Evolutionary conservation across 2,329 filamentous ascomycete species (phyloP).

Genomic region (Talaromyces albobiverticillius): DNA sequence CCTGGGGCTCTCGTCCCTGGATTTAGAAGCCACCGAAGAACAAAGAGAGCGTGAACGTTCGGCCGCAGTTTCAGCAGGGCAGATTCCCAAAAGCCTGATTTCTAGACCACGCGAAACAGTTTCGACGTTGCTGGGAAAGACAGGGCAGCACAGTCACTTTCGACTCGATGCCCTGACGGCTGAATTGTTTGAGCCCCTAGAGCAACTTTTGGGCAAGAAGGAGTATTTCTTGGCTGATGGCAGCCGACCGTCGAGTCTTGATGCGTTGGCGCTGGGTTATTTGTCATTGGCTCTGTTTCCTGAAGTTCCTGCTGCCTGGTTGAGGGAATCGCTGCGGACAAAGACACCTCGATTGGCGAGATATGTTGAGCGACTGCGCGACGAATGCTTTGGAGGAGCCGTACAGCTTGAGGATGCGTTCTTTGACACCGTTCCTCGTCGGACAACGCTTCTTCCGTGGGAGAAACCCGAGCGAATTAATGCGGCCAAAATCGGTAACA

Average conservation of each 20-base stretch:
- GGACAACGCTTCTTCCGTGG: conserved; percentile 30
- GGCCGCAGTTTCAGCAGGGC: conserved; percentile 35
- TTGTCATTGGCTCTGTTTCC: conserved; percentile 69
- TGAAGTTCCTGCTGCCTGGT: conserved; percentile 60
- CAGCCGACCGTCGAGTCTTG: conserved; percentile 60
- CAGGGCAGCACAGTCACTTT: conserved; percentile 71
- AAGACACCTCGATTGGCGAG: conserved; percentile 46
- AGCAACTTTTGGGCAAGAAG: conserved; percentile 58
- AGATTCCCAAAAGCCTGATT: conserved; percentile 50
- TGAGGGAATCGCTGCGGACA: conserved; percentile 54
- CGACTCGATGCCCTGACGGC: conserved; percentile 69
- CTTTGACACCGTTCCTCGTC: background rate
- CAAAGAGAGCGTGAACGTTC: conserved; percentile 37
- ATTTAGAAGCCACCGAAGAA: conserved; percentile 54
- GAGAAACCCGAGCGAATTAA: conserved; percentile 31
- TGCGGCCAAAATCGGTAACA: conserved; percentile 30
- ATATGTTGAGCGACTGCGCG: conserved; percentile 44
- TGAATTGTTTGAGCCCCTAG: conserved; percentile 69
- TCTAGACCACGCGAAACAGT: conserved; percentile 59
- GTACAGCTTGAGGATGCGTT: conserved; percentile 25
- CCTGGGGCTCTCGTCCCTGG: conserved; percentile 66
- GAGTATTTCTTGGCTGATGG: conserved; percentile 54
- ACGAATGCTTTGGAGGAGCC: conserved; percentile 35
- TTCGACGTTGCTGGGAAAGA: conserved; percentile 59
- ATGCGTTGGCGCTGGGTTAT: conserved; percentile 80